Conservation (phyloP, 2,329 filamentous ascomycete genomes). For the Tolypocladium endophyticum region DNA sequence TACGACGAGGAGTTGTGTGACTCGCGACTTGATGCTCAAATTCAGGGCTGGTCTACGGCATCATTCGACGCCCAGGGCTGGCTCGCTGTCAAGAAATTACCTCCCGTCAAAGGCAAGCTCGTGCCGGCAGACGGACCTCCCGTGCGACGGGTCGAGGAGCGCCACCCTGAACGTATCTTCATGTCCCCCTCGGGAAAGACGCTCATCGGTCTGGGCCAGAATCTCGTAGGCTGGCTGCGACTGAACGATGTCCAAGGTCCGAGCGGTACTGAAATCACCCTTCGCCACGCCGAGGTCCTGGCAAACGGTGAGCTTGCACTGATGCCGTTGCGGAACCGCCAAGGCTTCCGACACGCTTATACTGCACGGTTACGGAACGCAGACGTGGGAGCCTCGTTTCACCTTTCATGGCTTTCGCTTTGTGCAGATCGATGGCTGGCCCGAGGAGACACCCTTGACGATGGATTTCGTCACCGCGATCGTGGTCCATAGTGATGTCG, state of each 20-base stretch:
- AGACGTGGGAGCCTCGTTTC: neutral
- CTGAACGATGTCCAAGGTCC: neutral
- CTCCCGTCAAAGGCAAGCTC: neutral
- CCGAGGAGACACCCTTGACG: neutral
- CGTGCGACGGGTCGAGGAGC: neutral
- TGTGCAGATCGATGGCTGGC: neutral
- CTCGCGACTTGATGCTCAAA: neutral
- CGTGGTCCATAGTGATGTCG: neutral
- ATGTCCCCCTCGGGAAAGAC: neutral
- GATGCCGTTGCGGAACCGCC: neutral
- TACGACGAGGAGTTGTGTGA: conserved; percentile 37
- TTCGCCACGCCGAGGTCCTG: neutral
- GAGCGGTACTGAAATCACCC: neutral
- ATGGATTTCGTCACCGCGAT: neutral
- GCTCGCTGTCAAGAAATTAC: neutral
- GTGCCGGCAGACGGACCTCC: neutral
- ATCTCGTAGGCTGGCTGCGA: neutral
- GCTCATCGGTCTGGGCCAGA: neutral
- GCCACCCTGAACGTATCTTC: neutral
- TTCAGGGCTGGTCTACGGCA: neutral
- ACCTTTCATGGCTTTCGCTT: neutral
- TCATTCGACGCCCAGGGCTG: neutral
- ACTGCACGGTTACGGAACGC: neutral
- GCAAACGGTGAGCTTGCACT: neutral
- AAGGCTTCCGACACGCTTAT: neutral